These are phyloP conservation scores for Naganishia sp. DNA, from an alignment of 1,284 basidiomycete species.

Conservation along the genomic window DNA sequence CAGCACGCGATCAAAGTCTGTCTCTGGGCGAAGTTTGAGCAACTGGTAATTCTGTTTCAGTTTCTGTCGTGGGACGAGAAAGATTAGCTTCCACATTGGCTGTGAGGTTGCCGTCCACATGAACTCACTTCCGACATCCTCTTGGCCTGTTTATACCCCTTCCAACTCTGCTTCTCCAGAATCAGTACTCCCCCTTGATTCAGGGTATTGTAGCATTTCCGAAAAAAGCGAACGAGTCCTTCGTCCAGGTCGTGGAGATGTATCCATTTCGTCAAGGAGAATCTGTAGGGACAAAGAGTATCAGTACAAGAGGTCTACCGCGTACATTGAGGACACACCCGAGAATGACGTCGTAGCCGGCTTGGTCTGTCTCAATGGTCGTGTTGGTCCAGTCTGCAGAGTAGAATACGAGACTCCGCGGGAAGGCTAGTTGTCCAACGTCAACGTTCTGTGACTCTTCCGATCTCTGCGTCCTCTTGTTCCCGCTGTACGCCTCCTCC, in stretches of 20 bases:
- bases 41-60: constrained; percentile 29
- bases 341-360: constrained; percentile 36
- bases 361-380: constrained; percentile 27
- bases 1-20: constrained; percentile 33
- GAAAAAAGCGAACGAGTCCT: constrained; percentile 36
- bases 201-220: constrained; percentile 31
- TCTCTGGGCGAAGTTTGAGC: constrained; percentile 35
- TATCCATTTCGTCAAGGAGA: constrained; percentile 39
- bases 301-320: background rate
- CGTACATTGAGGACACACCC: constrained; percentile 33
- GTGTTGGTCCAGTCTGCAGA: constrained; percentile 35
- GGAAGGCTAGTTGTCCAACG: constrained; percentile 24
- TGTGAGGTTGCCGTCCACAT: background rate
- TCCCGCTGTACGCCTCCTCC: background rate
- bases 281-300: constrained; percentile 10
- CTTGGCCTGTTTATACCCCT: constrained; percentile 36
- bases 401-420: constrained; percentile 34
- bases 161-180: constrained; percentile 37
- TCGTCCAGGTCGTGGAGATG: constrained; percentile 37
- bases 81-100: background rate
- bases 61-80: background rate
- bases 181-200: constrained; percentile 35
- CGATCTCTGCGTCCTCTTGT: background rate
- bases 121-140: constrained; percentile 33
- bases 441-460: background rate